A percentile compares a stretch with the other conserved stretches of the same genome.
These are phyloP conservation scores for Ophiostoma triangulosporum DNA, from an alignment of 2,329 filamentous ascomycete species.

Conservation along the genomic window DNA sequence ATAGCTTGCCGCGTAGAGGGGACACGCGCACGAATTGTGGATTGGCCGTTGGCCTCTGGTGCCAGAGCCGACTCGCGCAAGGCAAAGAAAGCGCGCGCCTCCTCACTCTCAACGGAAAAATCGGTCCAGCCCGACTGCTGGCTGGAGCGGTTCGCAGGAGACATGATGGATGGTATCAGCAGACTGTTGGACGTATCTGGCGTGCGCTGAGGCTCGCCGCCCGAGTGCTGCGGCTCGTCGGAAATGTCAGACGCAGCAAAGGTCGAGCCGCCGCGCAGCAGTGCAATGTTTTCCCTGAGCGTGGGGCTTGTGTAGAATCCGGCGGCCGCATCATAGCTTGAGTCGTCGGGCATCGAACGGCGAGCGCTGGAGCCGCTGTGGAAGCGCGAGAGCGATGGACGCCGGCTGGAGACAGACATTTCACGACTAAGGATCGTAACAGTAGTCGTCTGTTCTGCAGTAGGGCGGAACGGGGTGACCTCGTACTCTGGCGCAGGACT, in stretches of 20 bases:
- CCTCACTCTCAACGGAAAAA: conserved; percentile 40
- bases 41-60: conserved; percentile 2
- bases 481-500: conserved; percentile 22
- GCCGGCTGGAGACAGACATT: conserved; percentile 22
- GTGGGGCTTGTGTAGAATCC: conserved; percentile 21
- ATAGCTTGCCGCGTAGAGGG: not conserved
- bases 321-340: conserved; percentile 16
- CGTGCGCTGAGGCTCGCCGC: conserved; percentile 19
- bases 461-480: conserved; percentile 25
- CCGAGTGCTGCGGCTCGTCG: conserved; percentile 17
- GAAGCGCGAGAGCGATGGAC: not conserved
- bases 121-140: conserved; percentile 49
- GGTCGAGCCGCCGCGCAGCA: conserved; percentile 21
- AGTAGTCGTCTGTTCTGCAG: conserved; percentile 32
- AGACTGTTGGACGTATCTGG: conserved; percentile 32
- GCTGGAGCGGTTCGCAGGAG: conserved; percentile 34
- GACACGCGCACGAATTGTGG: conserved; percentile 4
- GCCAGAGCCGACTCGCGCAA: conserved; percentile 3
- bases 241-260: conserved; percentile 21
- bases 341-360: conserved; percentile 5
- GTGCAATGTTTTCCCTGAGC: conserved; percentile 22
- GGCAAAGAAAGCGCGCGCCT: conserved; percentile 21
- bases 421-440: conserved; percentile 37
- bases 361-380: conserved; percentile 5
- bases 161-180: conserved; percentile 30